These are phyloP conservation scores for Fusarium lyarnte DNA, from an alignment of 2,329 filamentous ascomycete genomes.

Conservation along the genomic window DNA sequence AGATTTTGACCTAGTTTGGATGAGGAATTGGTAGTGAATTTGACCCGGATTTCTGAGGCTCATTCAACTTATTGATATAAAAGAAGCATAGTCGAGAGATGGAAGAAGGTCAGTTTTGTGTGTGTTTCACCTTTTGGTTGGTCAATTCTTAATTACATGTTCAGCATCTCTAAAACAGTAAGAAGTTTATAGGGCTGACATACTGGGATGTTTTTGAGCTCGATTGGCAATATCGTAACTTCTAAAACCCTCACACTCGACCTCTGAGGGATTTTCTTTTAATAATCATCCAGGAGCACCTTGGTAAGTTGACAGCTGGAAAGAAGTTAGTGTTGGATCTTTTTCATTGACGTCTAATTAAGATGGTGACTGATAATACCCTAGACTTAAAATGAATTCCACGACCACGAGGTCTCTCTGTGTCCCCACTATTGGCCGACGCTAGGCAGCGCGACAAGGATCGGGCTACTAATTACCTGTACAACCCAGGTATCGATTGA, in stretches of 20 bases:
- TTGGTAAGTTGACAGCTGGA: neutral
- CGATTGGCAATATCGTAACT: neutral
- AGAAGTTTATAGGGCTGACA: no score
- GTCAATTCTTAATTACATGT: neutral
- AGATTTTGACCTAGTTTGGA: neutral
- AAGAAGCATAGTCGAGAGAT: neutral
- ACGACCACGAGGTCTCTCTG: slow-evolving; percentile 18
- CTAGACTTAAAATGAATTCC: slow-evolving; percentile 10
- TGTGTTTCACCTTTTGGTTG: neutral
- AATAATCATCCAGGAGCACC: neutral
- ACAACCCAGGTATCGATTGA: neutral
- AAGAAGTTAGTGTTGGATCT: neutral
- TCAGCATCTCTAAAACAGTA: neutral
- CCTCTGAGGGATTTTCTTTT: no score
- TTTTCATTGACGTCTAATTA: neutral
- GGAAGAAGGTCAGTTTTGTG: fast-evolving
- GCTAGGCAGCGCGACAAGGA: slow-evolving; percentile 23
- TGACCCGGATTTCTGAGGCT: neutral
- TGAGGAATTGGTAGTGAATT: neutral
- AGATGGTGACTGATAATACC: slow-evolving; percentile 16
- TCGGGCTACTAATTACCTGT: neutral
- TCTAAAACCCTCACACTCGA: fast-evolving
- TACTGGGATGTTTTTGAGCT: neutral
- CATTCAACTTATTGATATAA: neutral
- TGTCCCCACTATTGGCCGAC: slow-evolving; percentile 17